These are phyloP conservation scores for Leccinum barrowsii DNA, from an alignment of 768 basidiomycete genomes.

Conservation along the genomic window DNA sequence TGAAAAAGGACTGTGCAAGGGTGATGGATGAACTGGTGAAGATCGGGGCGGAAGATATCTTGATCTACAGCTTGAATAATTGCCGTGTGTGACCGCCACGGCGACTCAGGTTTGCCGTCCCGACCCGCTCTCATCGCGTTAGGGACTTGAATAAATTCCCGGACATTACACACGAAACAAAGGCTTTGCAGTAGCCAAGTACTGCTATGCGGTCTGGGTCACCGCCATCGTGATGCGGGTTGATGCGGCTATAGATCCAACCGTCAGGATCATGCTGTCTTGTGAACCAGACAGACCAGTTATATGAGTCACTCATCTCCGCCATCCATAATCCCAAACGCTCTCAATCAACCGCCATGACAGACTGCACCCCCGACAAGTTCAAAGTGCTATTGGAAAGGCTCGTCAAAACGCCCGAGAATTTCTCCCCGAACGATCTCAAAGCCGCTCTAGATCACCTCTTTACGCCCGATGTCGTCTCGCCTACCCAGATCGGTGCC, in stretches of 20 bases:
- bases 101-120: not conserved
- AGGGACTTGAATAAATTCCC: not conserved
- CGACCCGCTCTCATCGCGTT: not conserved
- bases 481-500: constrained; percentile 78
- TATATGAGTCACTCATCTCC: not conserved
- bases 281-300: not conserved
- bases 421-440: constrained; percentile 77
- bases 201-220: not conserved
- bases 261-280: not conserved
- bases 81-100: constrained; percentile 66
- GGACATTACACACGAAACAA: not conserved
- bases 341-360: constrained; percentile 14
- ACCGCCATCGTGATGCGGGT: not conserved
- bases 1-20: constrained; percentile 71
- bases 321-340: not conserved
- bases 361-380: constrained; percentile 38
- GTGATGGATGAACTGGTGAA: constrained; percentile 86
- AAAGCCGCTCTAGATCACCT: constrained; percentile 69
- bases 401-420: constrained; percentile 76
- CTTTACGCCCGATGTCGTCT: constrained; percentile 59
- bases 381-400: constrained; percentile 80
- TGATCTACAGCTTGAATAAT: constrained; percentile 88
- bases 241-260: not conserved
- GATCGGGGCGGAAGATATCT: constrained; percentile 85
- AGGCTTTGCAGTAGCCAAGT: not conserved